Base-by-base conservation (phyloP, 2,329 filamentous ascomycete species). In the Zymoseptoria brevis region DNA sequence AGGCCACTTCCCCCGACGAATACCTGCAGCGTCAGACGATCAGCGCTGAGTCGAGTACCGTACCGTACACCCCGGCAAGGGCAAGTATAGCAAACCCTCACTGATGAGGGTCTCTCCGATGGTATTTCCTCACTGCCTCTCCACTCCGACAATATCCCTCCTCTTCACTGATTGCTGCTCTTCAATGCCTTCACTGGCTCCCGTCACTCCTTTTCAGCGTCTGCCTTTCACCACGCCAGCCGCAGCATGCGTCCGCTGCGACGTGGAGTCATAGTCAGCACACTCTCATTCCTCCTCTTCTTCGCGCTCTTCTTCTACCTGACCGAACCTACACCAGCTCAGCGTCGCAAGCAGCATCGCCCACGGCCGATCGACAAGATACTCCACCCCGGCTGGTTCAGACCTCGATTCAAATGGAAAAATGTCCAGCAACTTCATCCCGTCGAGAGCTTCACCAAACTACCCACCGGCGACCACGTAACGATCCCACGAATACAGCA, bases 401-500 rank as follows among this genome's bases (percentile, higher is more conserved):
- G 60, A 54, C 66, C 61, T 22, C 63, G 62, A 53, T 72, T 73
- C 61, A 63, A 58, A 60, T 74, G 72, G 72, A 65, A 64, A 50
- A 62, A 71, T 53, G 54, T 73, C 4, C 64, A 63, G 13, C 63
- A 65, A 48, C 63, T 63, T 22, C 96, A 89, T 74, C 92, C 94
- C 0, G 76, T 96, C 2, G 82, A 85, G 60, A 84, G 86, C 19
- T 76, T 94, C 60, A 91, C 90, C 60, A 77, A 79, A 41, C 79
- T 96, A 49, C 93, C 93, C 1, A 86, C 84, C 2, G 89, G 86
- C 52, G 79, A 80, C 19, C 81, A 89, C 3, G 85, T 83, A 68
- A 65, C 79, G 1, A 87, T 96, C 21, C 90, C 90, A 2, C 83
- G 80, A 68, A 86, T 96, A 54, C 93, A 97, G 73, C 80, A 84